Evolutionary conservation across 2,329 filamentous ascomycete species (phyloP).

Genomic region (Ophiostoma quercus): DNA sequence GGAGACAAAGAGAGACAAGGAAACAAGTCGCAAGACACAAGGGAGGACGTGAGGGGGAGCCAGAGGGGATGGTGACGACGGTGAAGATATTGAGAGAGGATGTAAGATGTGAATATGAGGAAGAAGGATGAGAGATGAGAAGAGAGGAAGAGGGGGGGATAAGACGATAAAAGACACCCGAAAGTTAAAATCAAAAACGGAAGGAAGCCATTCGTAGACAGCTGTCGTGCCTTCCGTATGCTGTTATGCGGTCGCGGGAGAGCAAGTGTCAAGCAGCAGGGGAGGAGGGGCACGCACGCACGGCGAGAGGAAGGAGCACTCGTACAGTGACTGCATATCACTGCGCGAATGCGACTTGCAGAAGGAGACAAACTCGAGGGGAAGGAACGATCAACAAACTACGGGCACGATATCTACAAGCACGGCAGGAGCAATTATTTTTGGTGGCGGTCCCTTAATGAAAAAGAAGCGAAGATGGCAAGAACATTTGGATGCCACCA

Average conservation of each 20-base stretch:
- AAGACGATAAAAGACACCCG: not conserved
- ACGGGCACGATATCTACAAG: not conserved
- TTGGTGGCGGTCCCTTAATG: not conserved
- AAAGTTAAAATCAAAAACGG: not conserved
- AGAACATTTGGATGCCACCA: not conserved
- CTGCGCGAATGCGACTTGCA: not conserved
- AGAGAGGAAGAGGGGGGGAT: not conserved
- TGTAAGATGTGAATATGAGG: not conserved
- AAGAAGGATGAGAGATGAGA: not conserved
- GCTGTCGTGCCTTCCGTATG: not conserved
- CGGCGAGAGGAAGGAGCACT: not conserved
- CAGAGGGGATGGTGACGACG: not conserved
- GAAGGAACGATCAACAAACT: constrained; percentile 1
- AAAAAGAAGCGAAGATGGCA: not conserved
- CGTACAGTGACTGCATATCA: not conserved
- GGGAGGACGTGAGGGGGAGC: constrained; percentile 1
- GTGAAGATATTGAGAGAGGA: constrained; percentile 2
- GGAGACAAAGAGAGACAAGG: constrained; percentile 4
- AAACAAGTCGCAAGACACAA: not conserved
- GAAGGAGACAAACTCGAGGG: not conserved
- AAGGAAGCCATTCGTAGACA: not conserved
- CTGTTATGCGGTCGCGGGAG: not conserved
- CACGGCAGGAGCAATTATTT: not conserved
- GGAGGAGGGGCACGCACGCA: constrained; percentile 7
- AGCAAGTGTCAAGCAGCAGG: not conserved